Percentiles rank a stretch among this genome's conserved stretches.
phyloP scores from a whole-genome alignment of 495 filamentous ascomycete genomes.

The Bathelium albidoporum region DNA sequence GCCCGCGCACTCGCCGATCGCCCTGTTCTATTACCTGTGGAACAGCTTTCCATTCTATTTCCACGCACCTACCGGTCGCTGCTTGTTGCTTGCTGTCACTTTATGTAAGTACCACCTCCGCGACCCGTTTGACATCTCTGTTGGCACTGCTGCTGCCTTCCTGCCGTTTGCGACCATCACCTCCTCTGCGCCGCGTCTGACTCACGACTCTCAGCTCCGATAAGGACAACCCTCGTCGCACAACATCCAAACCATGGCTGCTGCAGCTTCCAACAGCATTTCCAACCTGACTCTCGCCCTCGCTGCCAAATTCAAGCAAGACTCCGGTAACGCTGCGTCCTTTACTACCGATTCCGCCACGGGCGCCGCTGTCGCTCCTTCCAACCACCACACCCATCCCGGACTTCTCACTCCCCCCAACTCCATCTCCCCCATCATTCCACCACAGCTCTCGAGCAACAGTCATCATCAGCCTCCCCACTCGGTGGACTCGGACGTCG shows the following conservation, averaged over 20 bases:
- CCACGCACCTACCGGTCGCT: neutral
- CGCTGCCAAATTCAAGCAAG: neutral
- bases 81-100: neutral
- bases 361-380: neutral
- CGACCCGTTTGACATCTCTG: neutral
- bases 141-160: neutral
- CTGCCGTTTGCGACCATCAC: neutral
- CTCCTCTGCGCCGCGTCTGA: neutral
- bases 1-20: neutral
- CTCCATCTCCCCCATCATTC: constrained; percentile 84
- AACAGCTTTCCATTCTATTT: neutral
- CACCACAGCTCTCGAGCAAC: constrained; percentile 58
- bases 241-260: neutral
- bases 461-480: constrained; percentile 40
- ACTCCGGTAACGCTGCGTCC: neutral
- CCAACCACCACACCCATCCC: neutral
- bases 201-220: neutral
- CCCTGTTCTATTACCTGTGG: neutral
- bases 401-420: constrained; percentile 83
- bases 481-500: constrained; percentile 67
- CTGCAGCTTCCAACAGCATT: neutral
- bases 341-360: neutral
- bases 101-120: neutral
- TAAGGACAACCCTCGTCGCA: neutral
- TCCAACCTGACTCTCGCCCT: constrained; percentile 1